These are phyloP conservation scores for Prunus campanulata DNA, from an alignment of 306 rosid species.

Conservation along the genomic window DNA sequence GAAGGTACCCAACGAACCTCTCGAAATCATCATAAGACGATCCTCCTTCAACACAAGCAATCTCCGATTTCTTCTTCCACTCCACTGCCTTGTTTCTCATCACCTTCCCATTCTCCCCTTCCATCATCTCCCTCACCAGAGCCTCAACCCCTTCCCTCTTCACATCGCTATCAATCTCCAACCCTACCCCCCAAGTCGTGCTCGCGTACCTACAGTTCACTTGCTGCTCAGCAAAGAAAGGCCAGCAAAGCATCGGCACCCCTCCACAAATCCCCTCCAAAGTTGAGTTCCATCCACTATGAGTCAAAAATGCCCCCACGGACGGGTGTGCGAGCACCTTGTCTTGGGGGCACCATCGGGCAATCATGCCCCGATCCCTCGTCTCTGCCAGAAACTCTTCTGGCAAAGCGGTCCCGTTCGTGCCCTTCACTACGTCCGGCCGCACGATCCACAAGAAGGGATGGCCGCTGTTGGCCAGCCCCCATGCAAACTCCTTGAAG, in stretches of 20 bases:
- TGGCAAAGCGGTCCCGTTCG: background rate
- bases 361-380: slow-evolving; percentile 5
- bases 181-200: slow-evolving; percentile 19
- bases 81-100: slow-evolving; percentile 14
- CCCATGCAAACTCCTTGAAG: slow-evolving; percentile 20
- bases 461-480: slow-evolving; percentile 14
- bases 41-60: slow-evolving; percentile 6
- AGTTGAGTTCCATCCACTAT: slow-evolving; percentile 21
- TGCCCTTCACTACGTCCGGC: slow-evolving; percentile 8
- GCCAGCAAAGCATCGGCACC: slow-evolving; percentile 19
- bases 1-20: slow-evolving; percentile 1
- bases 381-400: background rate
- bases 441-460: slow-evolving; percentile 8
- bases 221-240: slow-evolving; percentile 21
- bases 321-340: slow-evolving; percentile 15
- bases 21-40: background rate
- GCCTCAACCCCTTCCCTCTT: background rate
- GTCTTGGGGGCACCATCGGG: slow-evolving; percentile 14
- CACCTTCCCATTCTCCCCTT: slow-evolving; percentile 6
- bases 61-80: slow-evolving; percentile 23
- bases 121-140: slow-evolving; percentile 20
- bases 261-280: slow-evolving; percentile 20
- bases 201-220: slow-evolving; percentile 19
- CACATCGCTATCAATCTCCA: slow-evolving; percentile 10
- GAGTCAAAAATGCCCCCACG: slow-evolving; percentile 11